Evolutionary conservation across 2,329 filamentous ascomycete species (phyloP).

Genomic region (Pezicula radicicola): DNA sequence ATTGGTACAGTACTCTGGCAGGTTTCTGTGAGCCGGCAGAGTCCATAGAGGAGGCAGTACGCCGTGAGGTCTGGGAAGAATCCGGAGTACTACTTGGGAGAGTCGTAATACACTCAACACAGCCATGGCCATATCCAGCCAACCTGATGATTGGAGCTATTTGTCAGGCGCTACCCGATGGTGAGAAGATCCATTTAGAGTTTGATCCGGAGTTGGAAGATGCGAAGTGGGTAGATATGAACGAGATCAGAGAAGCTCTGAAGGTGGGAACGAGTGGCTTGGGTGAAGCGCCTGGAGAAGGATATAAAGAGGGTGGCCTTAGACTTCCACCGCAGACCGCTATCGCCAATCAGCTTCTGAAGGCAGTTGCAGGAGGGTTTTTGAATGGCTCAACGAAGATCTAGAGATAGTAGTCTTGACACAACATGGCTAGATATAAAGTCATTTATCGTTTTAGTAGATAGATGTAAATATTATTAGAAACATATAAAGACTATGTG

Average conservation of each 20-base stretch:
- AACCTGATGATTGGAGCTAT: conserved; percentile 87
- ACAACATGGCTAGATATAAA: not conserved
- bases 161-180: conserved; percentile 76
- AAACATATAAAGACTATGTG: no score
- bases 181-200: conserved; percentile 77
- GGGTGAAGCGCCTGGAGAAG: conserved; percentile 59
- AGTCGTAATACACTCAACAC: conserved; percentile 78
- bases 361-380: conserved; percentile 75
- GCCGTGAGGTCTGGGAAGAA: conserved; percentile 85
- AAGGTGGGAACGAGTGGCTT: conserved; percentile 63
- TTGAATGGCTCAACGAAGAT: conserved; percentile 36
- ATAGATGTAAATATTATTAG: conserved; percentile 1
- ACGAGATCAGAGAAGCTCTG: conserved; percentile 77
- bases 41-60: conserved; percentile 79
- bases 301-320: conserved; percentile 73
- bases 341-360: conserved; percentile 87
- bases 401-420: conserved; percentile 6
- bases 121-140: conserved; percentile 85
- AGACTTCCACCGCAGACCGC: conserved; percentile 81
- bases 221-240: conserved; percentile 83
- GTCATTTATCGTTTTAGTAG: not conserved
- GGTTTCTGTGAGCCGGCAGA: conserved; percentile 85
- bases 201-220: conserved; percentile 90
- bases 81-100: conserved; percentile 72
- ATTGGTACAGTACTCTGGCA: conserved; percentile 88